phyloP scores from a whole-genome alignment of 2,329 filamentous ascomycete species.

The Fusarium camptoceras region DNA sequence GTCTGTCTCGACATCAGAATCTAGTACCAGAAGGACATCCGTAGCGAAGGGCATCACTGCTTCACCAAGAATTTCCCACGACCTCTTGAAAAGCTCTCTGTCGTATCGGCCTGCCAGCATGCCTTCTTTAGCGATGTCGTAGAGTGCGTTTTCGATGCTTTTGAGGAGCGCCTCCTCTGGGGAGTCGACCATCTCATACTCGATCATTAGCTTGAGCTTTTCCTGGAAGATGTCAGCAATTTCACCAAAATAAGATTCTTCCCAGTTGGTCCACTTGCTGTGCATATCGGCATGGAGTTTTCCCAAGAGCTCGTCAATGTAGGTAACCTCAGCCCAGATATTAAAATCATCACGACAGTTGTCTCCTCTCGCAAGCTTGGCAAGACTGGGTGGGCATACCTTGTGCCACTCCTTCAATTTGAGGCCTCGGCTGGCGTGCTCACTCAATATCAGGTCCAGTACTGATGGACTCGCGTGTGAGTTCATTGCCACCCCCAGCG shows the following conservation, averaged over 20 bases:
- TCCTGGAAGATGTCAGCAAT: slow-evolving; percentile 10
- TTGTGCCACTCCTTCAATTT: background rate
- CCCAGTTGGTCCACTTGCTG: background rate
- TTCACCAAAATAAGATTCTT: slow-evolving; percentile 6
- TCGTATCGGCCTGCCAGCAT: background rate
- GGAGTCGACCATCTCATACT: slow-evolving; percentile 8
- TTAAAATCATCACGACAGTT: background rate
- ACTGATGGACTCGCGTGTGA: slow-evolving; percentile 12
- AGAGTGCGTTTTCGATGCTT: background rate
- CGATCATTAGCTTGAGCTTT: slow-evolving; percentile 26
- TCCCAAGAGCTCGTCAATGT: background rate
- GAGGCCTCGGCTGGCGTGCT: background rate
- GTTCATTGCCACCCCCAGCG: background rate
- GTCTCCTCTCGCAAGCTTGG: background rate
- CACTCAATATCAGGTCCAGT: slow-evolving; percentile 12
- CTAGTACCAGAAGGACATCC: background rate
- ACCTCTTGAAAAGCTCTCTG: background rate
- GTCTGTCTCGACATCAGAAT: background rate
- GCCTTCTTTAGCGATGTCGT: background rate
- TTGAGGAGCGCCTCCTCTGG: slow-evolving; percentile 5
- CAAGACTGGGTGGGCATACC: background rate
- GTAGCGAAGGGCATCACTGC: background rate
- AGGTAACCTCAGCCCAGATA: background rate
- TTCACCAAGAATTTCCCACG: slow-evolving; percentile 11
- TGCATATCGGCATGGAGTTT: slow-evolving; percentile 7